Evolutionary conservation across 2,329 filamentous ascomycete species (phyloP).

Genomic region (Aspergillus fumigatus): DNA sequence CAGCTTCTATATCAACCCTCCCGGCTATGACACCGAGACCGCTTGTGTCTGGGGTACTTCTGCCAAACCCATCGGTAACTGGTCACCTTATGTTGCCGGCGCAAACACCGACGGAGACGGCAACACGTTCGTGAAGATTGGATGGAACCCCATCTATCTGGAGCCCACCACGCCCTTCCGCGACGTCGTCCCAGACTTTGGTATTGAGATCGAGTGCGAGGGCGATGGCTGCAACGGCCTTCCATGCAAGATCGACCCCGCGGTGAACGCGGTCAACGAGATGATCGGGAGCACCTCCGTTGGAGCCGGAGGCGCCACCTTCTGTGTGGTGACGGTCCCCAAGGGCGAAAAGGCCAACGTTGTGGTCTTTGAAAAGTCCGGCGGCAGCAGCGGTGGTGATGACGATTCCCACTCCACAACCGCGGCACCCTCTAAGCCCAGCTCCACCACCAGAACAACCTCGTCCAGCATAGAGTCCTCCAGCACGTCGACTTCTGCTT

Average conservation of each 20-base stretch:
- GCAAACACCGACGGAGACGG: conserved; percentile 64
- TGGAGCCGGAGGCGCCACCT: conserved; percentile 64
- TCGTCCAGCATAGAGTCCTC: background rate
- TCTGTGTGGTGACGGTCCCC: conserved; percentile 73
- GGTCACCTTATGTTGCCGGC: conserved; percentile 71
- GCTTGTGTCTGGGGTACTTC: conserved; percentile 69
- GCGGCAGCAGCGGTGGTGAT: conserved; percentile 8
- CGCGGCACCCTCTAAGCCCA: background rate
- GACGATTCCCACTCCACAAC: conserved; percentile 1
- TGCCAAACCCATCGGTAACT: conserved; percentile 64
- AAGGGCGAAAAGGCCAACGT: conserved; percentile 64
- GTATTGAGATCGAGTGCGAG: conserved; percentile 66
- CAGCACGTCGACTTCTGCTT: background rate
- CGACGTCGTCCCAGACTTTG: conserved; percentile 58
- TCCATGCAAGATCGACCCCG: conserved; percentile 68
- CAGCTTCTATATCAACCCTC: conserved; percentile 74
- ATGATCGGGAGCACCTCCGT: conserved; percentile 54
- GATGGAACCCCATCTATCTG: conserved; percentile 71
- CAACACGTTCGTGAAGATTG: conserved; percentile 68
- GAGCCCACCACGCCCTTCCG: conserved; percentile 51
- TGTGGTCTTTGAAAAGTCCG: conserved; percentile 52
- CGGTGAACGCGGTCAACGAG: conserved; percentile 51
- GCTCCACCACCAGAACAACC: conserved; percentile 8
- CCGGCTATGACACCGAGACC: conserved; percentile 55
- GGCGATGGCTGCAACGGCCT: conserved; percentile 63